A percentile compares a stretch with the other conserved stretches of the same genome.
Conservation (phyloP, 257 asterid genomes). For the Dorcoceras hygrometricum region DNA sequence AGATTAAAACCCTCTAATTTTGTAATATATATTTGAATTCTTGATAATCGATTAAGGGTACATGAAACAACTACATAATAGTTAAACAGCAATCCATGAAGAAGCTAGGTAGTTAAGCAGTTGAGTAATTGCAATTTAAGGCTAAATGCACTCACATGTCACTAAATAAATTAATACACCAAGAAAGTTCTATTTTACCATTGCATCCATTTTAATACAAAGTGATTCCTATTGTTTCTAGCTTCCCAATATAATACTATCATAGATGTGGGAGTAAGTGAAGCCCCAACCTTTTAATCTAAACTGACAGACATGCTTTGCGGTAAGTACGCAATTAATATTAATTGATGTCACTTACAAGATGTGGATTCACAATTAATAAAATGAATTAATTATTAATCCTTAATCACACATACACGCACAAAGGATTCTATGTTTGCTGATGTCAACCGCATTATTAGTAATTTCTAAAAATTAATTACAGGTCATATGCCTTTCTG, state of each 20-base stretch:
- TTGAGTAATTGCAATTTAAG: too few species aligned
- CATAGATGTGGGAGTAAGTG: slow-evolving; percentile 5
- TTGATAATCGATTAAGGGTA: too few species aligned
- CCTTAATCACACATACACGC: too few species aligned
- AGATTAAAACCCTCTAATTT: neutral
- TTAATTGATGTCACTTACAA: too few species aligned
- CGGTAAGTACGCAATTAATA: slow-evolving; percentile 4
- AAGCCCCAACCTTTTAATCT: slow-evolving; percentile 24
- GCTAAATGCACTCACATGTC: too few species aligned
- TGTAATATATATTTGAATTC: neutral
- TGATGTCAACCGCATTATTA: neutral
- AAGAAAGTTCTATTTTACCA: slow-evolving; percentile 81
- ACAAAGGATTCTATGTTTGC: neutral
- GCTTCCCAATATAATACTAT: slow-evolving; percentile 34
- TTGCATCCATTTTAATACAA: slow-evolving; percentile 38
- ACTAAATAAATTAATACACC: too few species aligned
- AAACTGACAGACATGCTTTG: slow-evolving; percentile 71
- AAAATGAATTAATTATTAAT: too few species aligned
- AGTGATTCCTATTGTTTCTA: slow-evolving; percentile 30
- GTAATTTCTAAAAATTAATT: neutral
- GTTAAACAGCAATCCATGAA: too few species aligned
- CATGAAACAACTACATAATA: too few species aligned
- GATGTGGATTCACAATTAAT: too few species aligned
- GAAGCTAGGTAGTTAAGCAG: too few species aligned
- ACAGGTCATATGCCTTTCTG: neutral